A percentile compares a stretch with the other conserved stretches of the same genome.
Conservation (phyloP, 208 protist species). For the Tritrichomonas foetus region DNA sequence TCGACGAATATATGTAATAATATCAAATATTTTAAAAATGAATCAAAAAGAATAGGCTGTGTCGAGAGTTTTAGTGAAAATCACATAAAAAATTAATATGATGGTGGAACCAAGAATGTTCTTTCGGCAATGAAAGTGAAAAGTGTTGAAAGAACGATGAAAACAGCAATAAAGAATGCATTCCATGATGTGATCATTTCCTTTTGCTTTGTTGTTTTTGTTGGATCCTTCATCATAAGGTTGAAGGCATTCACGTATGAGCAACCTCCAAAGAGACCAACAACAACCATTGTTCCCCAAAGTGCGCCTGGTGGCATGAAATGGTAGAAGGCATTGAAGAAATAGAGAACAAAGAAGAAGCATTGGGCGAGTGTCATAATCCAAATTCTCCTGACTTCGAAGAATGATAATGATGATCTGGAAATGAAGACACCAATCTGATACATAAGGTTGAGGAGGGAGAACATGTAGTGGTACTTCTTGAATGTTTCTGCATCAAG, state of each 20-base stretch:
- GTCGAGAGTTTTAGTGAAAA: no score
- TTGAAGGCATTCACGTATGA: neutral
- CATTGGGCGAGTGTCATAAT: neutral
- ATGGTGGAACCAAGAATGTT: neutral
- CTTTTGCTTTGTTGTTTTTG: neutral
- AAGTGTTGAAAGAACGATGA: neutral
- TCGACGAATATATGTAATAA: no score
- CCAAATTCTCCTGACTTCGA: neutral
- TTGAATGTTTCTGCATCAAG: neutral
- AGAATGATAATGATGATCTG: neutral
- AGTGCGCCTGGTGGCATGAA: neutral
- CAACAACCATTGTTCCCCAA: neutral
- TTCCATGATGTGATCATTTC: constrained; percentile 29
- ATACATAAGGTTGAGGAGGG: neutral
- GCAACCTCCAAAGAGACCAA: neutral
- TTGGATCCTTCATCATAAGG: neutral
- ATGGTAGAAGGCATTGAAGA: neutral
- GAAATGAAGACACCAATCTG: constrained; percentile 37
- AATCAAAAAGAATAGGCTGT: no score
- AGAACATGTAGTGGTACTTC: neutral
- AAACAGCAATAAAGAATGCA: neutral
- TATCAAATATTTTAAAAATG: no score
- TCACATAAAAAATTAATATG: no score
- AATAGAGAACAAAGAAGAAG: neutral
- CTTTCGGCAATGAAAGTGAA: neutral